Evolutionary conservation across 164 flowering plant species (phyloP).

Genomic region (Aristolochia fimbriata): DNA sequence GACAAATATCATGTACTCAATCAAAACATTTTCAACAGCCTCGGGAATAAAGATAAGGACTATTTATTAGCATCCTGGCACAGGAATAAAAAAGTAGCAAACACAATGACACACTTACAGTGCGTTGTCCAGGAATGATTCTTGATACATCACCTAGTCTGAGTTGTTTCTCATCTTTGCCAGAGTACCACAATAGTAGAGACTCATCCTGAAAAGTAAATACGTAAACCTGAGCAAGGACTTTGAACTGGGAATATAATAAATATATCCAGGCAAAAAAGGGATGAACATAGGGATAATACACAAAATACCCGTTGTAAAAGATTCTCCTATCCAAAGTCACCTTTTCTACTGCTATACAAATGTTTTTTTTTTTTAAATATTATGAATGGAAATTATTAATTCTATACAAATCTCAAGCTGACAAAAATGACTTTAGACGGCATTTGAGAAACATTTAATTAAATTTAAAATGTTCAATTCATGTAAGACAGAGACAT

Average conservation of each 20-base stretch:
- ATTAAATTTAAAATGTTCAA: too few relatives aligned
- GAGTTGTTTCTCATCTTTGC: constrained; percentile 76
- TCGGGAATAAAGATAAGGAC: neutral
- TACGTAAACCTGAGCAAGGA: constrained; percentile 1
- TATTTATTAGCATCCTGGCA: neutral
- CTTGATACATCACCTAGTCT: constrained; percentile 63
- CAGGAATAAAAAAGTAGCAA: neutral
- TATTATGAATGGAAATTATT: too few relatives aligned
- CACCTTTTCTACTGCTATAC: too few relatives aligned
- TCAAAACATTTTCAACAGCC: neutral
- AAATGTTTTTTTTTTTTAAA: too few relatives aligned
- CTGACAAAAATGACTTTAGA: too few relatives aligned
- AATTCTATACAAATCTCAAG: too few relatives aligned
- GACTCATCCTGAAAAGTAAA: constrained; percentile 67
- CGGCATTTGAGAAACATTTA: too few relatives aligned
- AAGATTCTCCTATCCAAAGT: too few relatives aligned
- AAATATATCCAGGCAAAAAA: too few relatives aligned
- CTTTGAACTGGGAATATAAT: neutral
- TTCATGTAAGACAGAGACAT: too few relatives aligned
- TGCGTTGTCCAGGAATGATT: constrained; percentile 93
- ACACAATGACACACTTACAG: constrained; percentile 47
- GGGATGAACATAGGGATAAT: too few relatives aligned
- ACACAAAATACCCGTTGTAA: too few relatives aligned
- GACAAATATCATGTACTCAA: neutral
- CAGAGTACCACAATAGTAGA: constrained; percentile 71